Percentiles rank a stretch among this genome's conserved stretches.
Conservation (phyloP, 1,284 basidiomycete genomes). For the Irpex sp. region DNA sequence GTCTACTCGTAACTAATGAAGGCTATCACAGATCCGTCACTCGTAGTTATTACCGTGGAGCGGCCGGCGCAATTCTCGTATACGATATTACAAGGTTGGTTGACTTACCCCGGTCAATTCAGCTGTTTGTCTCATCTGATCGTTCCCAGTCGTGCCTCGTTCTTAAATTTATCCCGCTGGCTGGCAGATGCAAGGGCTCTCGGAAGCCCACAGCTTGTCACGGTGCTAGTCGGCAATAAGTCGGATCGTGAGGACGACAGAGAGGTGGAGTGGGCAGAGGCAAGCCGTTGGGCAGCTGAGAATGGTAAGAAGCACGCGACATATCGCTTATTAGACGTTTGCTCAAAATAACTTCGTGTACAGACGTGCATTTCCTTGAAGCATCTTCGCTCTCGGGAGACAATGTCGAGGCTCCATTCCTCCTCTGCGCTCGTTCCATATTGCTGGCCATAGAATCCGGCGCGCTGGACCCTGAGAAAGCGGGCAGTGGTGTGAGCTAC, state of each 20-base stretch:
- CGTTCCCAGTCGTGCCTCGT: constrained; percentile 67
- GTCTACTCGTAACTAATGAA: constrained; percentile 7
- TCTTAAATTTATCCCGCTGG: constrained; percentile 82
- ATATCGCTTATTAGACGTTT: constrained; percentile 13
- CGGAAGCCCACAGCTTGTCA: constrained; percentile 85
- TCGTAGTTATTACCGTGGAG: constrained; percentile 93
- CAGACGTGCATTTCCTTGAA: constrained; percentile 91
- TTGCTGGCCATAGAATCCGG: constrained; percentile 93
- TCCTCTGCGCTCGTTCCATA: constrained; percentile 87
- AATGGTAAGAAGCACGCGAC: constrained; percentile 55
- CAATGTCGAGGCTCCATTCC: constrained; percentile 92
- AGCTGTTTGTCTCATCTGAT: constrained; percentile 11
- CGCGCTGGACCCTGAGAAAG: constrained; percentile 86
- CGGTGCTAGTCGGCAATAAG: constrained; percentile 95
- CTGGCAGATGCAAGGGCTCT: constrained; percentile 88
- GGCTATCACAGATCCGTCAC: constrained; percentile 80
- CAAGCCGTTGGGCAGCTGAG: constrained; percentile 91
- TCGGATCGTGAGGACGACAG: constrained; percentile 91
- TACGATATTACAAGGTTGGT: constrained; percentile 93
- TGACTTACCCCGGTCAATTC: background rate
- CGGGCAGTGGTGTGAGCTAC: constrained; percentile 93
- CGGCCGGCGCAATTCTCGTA: constrained; percentile 91
- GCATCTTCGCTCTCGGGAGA: constrained; percentile 90
- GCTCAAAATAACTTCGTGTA: constrained; percentile 2
- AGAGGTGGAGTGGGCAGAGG: constrained; percentile 93